A percentile compares a stretch with the other conserved stretches of the same genome.
Conservation (phyloP, 2,329 filamentous ascomycete species). For the Ophiocordyceps unilateralis region DNA sequence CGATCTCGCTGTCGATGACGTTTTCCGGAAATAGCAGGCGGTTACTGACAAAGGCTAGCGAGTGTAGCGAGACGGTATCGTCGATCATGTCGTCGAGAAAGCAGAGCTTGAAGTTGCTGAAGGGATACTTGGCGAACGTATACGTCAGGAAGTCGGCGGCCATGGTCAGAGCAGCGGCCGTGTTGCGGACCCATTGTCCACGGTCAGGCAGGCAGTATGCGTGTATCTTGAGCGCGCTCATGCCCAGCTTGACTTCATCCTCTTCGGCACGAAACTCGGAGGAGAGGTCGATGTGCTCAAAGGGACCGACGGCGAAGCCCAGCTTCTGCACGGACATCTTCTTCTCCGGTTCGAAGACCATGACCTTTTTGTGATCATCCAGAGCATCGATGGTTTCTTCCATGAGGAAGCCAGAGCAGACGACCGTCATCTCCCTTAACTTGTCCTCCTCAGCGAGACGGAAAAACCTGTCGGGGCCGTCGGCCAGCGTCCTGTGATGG, state of each 20-base stretch:
- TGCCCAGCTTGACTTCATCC: slow-evolving; percentile 78
- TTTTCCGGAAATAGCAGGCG: slow-evolving; percentile 71
- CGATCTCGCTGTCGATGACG: slow-evolving; percentile 70
- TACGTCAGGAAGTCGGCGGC: slow-evolving; percentile 86
- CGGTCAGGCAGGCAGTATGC: slow-evolving; percentile 82
- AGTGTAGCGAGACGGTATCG: slow-evolving; percentile 63
- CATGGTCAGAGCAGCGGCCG: slow-evolving; percentile 66
- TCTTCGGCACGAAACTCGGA: slow-evolving; percentile 79
- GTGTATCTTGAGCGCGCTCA: slow-evolving; percentile 74
- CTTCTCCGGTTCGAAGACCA: slow-evolving; percentile 63
- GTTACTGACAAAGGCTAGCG: slow-evolving; percentile 74
- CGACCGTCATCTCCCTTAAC: slow-evolving; percentile 70
- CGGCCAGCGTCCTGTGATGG: slow-evolving; percentile 19
- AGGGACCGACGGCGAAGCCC: slow-evolving; percentile 85
- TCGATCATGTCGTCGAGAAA: slow-evolving; percentile 80
- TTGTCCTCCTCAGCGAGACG: slow-evolving; percentile 62
- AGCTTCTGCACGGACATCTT: slow-evolving; percentile 75
- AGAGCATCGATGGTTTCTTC: slow-evolving; percentile 65
- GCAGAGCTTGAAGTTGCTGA: slow-evolving; percentile 78
- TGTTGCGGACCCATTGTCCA: slow-evolving; percentile 68
- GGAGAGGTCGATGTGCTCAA: slow-evolving; percentile 75
- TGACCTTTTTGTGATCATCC: slow-evolving; percentile 70
- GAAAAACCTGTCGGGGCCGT: slow-evolving; percentile 21
- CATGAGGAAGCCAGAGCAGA: slow-evolving; percentile 78
- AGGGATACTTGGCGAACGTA: slow-evolving; percentile 80